A percentile compares a stretch with the other conserved stretches of the same genome.
These are phyloP conservation scores for Cutaneotrichosporon sp. DNA, from an alignment of 1,284 basidiomycete species.

Conservation along the genomic window DNA sequence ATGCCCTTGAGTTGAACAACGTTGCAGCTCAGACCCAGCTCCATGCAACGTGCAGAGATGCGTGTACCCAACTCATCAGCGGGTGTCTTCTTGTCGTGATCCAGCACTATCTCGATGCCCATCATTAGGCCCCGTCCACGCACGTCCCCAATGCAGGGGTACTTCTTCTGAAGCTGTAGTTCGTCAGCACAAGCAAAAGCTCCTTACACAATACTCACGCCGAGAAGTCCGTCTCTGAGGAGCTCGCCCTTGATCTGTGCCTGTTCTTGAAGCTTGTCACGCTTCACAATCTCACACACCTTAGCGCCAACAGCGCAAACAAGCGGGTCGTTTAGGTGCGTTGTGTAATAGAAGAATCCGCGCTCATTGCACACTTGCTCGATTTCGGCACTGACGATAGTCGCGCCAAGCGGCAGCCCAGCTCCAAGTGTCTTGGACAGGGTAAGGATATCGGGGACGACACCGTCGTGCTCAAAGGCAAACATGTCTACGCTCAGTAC, in stretches of 20 bases:
- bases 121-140: conserved; percentile 74
- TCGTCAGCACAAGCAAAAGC: background rate
- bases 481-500: conserved; percentile 38
- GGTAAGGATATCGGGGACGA: conserved; percentile 75
- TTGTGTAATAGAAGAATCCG: conserved; percentile 35
- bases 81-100: conserved; percentile 30
- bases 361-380: conserved; percentile 45
- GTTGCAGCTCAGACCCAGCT: conserved; percentile 67
- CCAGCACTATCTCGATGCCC: conserved; percentile 66
- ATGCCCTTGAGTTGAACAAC: conserved; percentile 29
- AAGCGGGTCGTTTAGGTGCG: conserved; percentile 36
- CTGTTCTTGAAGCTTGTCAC: conserved; percentile 23
- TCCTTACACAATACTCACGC: conserved; percentile 9
- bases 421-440: conserved; percentile 92
- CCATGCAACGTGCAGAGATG: conserved; percentile 60
- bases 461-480: conserved; percentile 68
- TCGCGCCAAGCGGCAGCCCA: conserved; percentile 84
- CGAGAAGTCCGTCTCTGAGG: conserved; percentile 51
- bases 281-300: conserved; percentile 62
- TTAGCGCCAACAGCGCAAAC: conserved; percentile 56
- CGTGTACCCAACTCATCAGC: conserved; percentile 45
- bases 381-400: conserved; percentile 63
- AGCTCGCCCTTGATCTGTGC: conserved; percentile 41
- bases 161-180: conserved; percentile 46
- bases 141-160: conserved; percentile 63